phyloP scores from a whole-genome alignment of 2,329 filamentous ascomycete species.

The Curvularia sp. region DNA sequence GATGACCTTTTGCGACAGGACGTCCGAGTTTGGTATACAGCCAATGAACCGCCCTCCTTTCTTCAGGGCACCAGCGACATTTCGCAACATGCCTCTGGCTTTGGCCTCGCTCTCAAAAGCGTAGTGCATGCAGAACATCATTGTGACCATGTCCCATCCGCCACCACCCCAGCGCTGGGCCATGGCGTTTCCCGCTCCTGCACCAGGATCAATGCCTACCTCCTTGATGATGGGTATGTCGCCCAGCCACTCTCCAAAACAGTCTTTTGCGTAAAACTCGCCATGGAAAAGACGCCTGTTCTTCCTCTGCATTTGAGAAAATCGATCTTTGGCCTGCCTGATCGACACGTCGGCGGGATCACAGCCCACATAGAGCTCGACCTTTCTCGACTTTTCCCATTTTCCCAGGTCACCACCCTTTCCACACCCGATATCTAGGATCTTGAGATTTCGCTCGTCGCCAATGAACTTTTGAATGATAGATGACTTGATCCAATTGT shows the following conservation, averaged over 20 bases:
- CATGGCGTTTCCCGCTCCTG: constrained; percentile 64
- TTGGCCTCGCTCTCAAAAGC: constrained; percentile 93
- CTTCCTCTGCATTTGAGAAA: constrained; percentile 72
- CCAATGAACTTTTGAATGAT: constrained; percentile 88
- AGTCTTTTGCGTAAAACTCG: constrained; percentile 90
- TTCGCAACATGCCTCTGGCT: constrained; percentile 88
- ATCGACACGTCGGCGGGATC: constrained; percentile 94
- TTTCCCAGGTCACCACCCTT: constrained; percentile 96
- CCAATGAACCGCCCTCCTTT: constrained; percentile 95
- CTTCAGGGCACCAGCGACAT: constrained; percentile 87
- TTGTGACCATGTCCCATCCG: constrained; percentile 90
- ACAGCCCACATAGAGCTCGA: constrained; percentile 92
- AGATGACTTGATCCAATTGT: constrained; percentile 99
- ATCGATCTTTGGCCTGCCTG: constrained; percentile 85
- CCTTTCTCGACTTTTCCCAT: constrained; percentile 88
- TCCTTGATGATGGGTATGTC: constrained; percentile 82
- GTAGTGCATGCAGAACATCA: constrained; percentile 99
- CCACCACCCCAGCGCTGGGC: constrained; percentile 74
- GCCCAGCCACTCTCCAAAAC: constrained; percentile 83
- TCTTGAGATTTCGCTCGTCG: constrained; percentile 67
- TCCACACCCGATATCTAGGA: constrained; percentile 94
- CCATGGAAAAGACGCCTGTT: constrained; percentile 74
- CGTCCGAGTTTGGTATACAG: constrained; percentile 95
- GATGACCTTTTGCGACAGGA: constrained; percentile 80
- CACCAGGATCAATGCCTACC: constrained; percentile 83